These are phyloP conservation scores for Chrysoporthe austroafricana DNA, from an alignment of 2,329 filamentous ascomycete species.

Conservation along the genomic window DNA sequence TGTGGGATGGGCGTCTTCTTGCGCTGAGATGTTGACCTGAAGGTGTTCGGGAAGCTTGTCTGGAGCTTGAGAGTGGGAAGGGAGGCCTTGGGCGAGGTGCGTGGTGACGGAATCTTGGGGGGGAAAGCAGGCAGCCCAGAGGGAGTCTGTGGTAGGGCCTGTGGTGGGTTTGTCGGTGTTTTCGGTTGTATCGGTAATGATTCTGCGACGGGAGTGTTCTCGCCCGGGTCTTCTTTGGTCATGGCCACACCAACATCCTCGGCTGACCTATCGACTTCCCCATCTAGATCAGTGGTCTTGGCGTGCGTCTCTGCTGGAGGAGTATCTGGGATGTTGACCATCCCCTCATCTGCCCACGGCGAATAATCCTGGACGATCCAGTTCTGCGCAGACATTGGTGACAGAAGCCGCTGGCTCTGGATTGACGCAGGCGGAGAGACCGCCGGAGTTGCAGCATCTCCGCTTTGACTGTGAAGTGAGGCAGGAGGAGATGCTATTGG, in stretches of 20 bases:
- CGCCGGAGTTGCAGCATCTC: not conserved
- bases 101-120: slow-evolving; percentile 1
- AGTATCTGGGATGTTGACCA: slow-evolving; percentile 3
- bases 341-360: not conserved
- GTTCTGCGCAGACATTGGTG: slow-evolving; percentile 10
- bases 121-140: slow-evolving; percentile 6
- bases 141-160: not conserved
- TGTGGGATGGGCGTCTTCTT: slow-evolving; percentile 23
- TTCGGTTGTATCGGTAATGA: not conserved
- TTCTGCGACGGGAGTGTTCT: slow-evolving; percentile 3
- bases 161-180: not conserved
- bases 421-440: not conserved
- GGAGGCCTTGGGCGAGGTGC: slow-evolving; percentile 16
- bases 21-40: slow-evolving; percentile 8
- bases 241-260: not conserved
- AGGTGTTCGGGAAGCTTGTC: slow-evolving; percentile 38
- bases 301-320: not conserved
- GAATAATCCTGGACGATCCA: not conserved
- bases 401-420: not conserved
- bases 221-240: not conserved
- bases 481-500: not conserved
- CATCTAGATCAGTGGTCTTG: not conserved
- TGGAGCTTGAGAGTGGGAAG: slow-evolving; percentile 28
- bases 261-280: not conserved
- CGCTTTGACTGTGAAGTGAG: slow-evolving; percentile 1